A percentile compares a stretch with the other conserved stretches of the same genome.
These are phyloP conservation scores for Nidularia sp. DNA, from an alignment of 768 basidiomycete species.

Conservation along the genomic window DNA sequence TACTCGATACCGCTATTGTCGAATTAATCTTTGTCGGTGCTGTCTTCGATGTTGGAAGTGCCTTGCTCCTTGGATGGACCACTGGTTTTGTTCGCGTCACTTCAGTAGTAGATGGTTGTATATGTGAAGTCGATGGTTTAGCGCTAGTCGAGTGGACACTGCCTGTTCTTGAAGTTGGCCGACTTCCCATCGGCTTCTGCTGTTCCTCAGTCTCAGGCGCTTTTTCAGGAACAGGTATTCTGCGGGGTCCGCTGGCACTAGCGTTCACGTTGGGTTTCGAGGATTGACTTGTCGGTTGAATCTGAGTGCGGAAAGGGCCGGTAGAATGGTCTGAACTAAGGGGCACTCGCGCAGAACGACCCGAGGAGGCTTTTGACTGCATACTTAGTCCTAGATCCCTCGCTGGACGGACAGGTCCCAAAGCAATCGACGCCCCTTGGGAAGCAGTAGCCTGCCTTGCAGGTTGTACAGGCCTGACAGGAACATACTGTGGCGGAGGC, in stretches of 20 bases:
- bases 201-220: background rate
- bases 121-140: background rate
- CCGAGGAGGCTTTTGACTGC: background rate
- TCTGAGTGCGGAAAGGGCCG: background rate
- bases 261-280: conserved; percentile 3
- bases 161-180: background rate
- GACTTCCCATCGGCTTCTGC: background rate
- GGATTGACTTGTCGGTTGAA: background rate
- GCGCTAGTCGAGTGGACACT: background rate
- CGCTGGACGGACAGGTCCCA: conserved; percentile 1
- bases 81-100: too few species aligned
- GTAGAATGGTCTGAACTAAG: background rate
- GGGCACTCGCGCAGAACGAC: background rate
- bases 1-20: background rate
- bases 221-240: conserved; percentile 12
- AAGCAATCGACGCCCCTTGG: conserved; percentile 4
- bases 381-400: background rate
- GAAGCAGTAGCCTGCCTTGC: conserved; percentile 2
- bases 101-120: background rate
- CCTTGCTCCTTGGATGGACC: background rate
- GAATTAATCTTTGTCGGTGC: background rate
- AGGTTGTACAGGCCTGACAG: conserved; percentile 19
- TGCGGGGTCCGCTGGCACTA: conserved; percentile 18
- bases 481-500: conserved; percentile 20
- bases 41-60: background rate